Base-by-base conservation (phyloP, 2,329 filamentous ascomycete genomes). In the Karstenula rhodostoma region DNA sequence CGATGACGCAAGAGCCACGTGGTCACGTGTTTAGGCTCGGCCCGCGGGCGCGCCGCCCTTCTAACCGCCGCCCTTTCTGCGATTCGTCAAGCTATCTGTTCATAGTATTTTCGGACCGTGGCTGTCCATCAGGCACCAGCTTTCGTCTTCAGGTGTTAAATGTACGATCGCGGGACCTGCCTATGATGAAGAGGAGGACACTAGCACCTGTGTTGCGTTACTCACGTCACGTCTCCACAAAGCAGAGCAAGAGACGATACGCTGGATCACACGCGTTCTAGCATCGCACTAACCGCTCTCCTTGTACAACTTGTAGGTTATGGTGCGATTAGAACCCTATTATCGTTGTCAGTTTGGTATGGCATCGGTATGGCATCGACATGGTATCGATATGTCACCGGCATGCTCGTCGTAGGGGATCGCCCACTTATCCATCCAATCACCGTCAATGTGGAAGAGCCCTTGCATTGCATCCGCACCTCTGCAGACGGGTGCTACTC, bases 1-100 rank as follows among this genome's bases (percentile, higher is more conserved):
- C 19, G 33, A 56, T 56, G 53, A 56, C 53, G 53, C 53, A 56
- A 43, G 7, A 48, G 25, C 23, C 53, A 27, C 53, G 53, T 56
- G 23, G 44, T 56, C 53, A 56, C 53, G 53, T 56, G 53, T 17
- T 27, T 15, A 22, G 17, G 4, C 10, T 55, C 33, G 46, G 52
- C 52, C 19, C 42, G 42, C 23, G 19, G 42, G 52, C 52, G 42
- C 42, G 42, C 23, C 42, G 42, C 19, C n/a, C 42, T 44, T 23
- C 42, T 10, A 13, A 10, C 19, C 2, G 42, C 23, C 47, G 47
- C 27, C 37, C 37, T 40, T 40, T n/a, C 37, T 15, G 37, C 15
- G n/a, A n/a, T 7, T 7, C 7, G 7, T n/a, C 7, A 1, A 6
- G 8, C 29, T 32, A 10, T 32, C 29, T 44, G 23, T 4, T 10